Percentiles rank a stretch among this genome's conserved stretches.
phyloP scores from a whole-genome alignment of 805 yeast genomes.

The Starmerella apis region DNA sequence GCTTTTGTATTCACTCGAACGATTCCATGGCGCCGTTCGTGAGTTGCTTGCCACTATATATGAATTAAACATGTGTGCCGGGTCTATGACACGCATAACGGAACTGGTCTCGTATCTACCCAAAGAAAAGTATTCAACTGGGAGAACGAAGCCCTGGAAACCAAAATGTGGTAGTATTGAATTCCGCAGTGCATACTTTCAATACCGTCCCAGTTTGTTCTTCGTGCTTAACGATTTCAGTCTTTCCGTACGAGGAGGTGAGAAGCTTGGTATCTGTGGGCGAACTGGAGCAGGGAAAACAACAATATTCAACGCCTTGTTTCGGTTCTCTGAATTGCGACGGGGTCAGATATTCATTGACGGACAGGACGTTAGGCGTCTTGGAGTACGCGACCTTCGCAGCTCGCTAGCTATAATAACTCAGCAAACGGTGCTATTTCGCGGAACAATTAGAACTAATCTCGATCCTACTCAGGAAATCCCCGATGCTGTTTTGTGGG shows the following conservation, averaged over 20 bases:
- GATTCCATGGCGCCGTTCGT: neutral
- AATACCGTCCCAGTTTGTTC: slow-evolving; percentile 56
- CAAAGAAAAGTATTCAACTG: slow-evolving; percentile 25
- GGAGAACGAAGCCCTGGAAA: neutral
- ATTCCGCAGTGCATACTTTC: slow-evolving; percentile 46
- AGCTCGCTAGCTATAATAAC: slow-evolving; percentile 71
- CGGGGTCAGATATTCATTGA: slow-evolving; percentile 51
- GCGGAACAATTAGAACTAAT: slow-evolving; percentile 64
- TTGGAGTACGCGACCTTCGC: slow-evolving; percentile 59
- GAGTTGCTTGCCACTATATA: slow-evolving; percentile 38
- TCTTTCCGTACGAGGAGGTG: slow-evolving; percentile 42
- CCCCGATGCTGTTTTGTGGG: slow-evolving; percentile 53
- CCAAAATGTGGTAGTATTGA: slow-evolving; percentile 40
- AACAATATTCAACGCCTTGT: slow-evolving; percentile 60
- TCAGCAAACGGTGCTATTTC: slow-evolving; percentile 76
- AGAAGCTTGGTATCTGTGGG: slow-evolving; percentile 77
- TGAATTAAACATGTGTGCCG: neutral
- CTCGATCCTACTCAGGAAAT: slow-evolving; percentile 59
- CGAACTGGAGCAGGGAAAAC: slow-evolving; percentile 87
- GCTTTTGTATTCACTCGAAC: neutral
- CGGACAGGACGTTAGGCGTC: slow-evolving; percentile 48
- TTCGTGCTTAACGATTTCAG: slow-evolving; percentile 48
- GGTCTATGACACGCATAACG: neutral
- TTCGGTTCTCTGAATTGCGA: slow-evolving; percentile 50
- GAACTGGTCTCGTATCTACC: slow-evolving; percentile 32